Conservation (phyloP, 441 rosid species). For the Erysimum cheiri region DNA sequence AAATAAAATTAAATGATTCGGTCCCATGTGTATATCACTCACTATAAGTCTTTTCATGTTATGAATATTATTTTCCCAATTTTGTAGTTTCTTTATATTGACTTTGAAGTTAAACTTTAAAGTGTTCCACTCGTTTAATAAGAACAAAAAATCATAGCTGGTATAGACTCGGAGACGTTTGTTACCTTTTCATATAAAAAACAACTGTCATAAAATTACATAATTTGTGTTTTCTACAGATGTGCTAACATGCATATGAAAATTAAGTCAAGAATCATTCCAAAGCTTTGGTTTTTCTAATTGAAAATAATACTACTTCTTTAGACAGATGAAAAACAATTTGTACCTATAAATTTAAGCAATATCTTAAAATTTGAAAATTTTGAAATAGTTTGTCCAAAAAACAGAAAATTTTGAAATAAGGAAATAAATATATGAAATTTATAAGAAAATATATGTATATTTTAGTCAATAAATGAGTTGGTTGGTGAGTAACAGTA, state of each 20-base stretch:
- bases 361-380: conserved; percentile 1
- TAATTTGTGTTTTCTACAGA: background rate
- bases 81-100: conserved; percentile 6
- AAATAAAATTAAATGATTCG: conserved; percentile 27
- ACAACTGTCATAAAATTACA: background rate
- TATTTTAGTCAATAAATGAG: conserved; percentile 34
- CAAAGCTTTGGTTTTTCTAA: background rate
- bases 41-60: background rate
- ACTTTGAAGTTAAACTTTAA: conserved; percentile 18
- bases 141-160: background rate
- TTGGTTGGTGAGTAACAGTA: conserved; percentile 45
- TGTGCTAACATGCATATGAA: background rate
- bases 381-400: background rate
- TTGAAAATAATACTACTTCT: background rate
- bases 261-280: background rate
- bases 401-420: too few species aligned
- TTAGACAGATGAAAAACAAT: too few species aligned
- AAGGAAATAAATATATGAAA: background rate
- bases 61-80: background rate
- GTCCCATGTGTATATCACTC: conserved; percentile 19
- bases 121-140: background rate
- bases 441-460: too few species aligned
- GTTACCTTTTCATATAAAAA: conserved; percentile 3
- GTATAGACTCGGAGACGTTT: background rate
- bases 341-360: background rate